Evolutionary conservation across 306 rosid genomes (phyloP).

Genomic region (Purshia tridentata): DNA sequence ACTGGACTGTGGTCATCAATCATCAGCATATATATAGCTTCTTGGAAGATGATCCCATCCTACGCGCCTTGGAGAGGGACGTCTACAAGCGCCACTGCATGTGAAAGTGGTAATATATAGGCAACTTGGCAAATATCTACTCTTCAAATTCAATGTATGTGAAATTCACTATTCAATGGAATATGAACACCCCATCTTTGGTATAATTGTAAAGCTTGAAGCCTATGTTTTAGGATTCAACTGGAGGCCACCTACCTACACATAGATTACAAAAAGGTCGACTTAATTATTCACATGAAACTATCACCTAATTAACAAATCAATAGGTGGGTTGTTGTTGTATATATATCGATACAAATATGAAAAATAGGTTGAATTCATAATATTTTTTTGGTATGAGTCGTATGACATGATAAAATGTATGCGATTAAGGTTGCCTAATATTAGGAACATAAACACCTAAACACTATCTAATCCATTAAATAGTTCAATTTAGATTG

Average conservation of each 20-base stretch:
- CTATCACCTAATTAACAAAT: no score
- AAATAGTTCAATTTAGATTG: background rate
- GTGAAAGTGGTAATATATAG: background rate
- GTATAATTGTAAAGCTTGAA: background rate
- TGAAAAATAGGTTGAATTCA: no score
- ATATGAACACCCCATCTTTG: background rate
- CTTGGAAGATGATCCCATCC: background rate
- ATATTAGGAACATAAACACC: no score
- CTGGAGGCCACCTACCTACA: no score
- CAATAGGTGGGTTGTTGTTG: no score
- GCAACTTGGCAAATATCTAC: background rate
- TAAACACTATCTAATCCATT: background rate
- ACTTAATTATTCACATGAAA: background rate
- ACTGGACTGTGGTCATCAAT: conserved; percentile 31
- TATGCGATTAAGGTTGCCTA: no score
- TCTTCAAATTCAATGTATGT: background rate
- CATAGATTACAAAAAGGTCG: background rate
- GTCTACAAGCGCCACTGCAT: no score
- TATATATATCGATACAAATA: no score
- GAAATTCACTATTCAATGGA: background rate
- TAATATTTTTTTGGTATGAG: no score
- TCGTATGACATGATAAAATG: no score
- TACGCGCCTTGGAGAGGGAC: no score
- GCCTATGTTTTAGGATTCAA: background rate
- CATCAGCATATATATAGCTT: background rate